Base-by-base conservation (phyloP, 140 eudicot genomes). In the Senecio squalidus region DNA sequence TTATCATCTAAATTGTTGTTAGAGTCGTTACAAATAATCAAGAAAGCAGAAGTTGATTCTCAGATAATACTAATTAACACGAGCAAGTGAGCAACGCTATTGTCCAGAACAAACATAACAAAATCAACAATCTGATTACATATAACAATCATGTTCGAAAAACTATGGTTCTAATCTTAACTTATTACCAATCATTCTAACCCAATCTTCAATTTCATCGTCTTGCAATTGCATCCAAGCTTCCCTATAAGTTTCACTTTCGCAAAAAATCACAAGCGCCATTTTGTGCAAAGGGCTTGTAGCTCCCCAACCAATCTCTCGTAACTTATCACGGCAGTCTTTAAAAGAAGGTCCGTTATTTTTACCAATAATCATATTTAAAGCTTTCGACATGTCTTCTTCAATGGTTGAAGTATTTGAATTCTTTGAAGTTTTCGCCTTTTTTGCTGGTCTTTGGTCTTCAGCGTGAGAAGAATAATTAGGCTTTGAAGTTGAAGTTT, bases 151-250 rank as follows among this genome's bases (percentile, higher is more conserved):
- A 40, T 28, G 40, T 28, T 9, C 29, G 11, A 14, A 34, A 5
- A 24, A 63, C 30, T 30, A 6, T 1, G 6, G 24, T 46, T 39
- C 33, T 33, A 69, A 20, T 48, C 61, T 22, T 69, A 68, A 26
- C 60, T 44, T 69, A 39, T 36, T 54, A 26, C 60, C 60, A 26
- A 69, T 26, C 53, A 59, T 69, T 30, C 44, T 48, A 49, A 49
- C 68, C 74, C 54, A 69, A 47, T 60, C 61, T 40, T 59, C 75
- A 52, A 58, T 45, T 62, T 69, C 75, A 39, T 69, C 62, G 1
- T 16, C 44, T 4, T 50, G 26, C 33, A 69, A 26, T 16, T 58
- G 60, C 75, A 69, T 48, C 62, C 75, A 59, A 5, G 68, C 60
- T 48, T 69, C 68, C 43, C 60, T 60, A 24, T 69, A 69, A 68